Conservation (phyloP, 2,329 filamentous ascomycete genomes). For the Aspergillus sp. region DNA sequence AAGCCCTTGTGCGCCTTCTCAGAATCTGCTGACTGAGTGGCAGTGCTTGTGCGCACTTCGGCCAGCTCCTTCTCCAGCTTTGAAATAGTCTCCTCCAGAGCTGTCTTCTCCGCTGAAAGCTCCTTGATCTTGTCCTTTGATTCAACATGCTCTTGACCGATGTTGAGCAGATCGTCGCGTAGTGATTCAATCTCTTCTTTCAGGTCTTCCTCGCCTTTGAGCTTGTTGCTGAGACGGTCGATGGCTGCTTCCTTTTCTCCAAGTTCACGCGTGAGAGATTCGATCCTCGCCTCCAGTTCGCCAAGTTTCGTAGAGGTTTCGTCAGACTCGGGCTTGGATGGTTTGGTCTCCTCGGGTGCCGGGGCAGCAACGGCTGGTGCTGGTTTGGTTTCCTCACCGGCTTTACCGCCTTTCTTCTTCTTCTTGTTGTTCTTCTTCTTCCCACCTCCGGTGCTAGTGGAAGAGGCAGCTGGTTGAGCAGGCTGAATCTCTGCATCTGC, state of each 20-base stretch:
- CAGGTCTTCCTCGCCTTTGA: conserved; percentile 70
- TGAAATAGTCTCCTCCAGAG: conserved; percentile 57
- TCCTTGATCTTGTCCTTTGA: conserved; percentile 69
- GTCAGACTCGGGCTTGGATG: conserved; percentile 29
- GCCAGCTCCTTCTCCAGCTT: conserved; percentile 66
- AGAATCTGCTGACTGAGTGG: conserved; percentile 40
- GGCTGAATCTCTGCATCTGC: conserved; percentile 15
- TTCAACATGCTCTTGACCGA: conserved; percentile 78
- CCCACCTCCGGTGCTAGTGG: conserved; percentile 28
- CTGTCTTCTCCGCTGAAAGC: conserved; percentile 61
- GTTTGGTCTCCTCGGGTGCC: conserved; percentile 9
- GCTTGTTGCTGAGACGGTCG: conserved; percentile 60
- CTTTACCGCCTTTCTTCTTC: conserved; percentile 69
- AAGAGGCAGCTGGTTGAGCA: conserved; percentile 9
- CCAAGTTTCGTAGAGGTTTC: conserved; percentile 12
- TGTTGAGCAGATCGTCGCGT: conserved; percentile 67
- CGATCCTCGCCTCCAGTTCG: conserved; percentile 32
- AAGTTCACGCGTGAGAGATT: conserved; percentile 28
- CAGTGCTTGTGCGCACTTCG: conserved; percentile 45
- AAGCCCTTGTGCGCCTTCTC: conserved; percentile 50
- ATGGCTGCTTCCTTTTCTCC: conserved; percentile 64
- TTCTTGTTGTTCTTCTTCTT: conserved; percentile 83
- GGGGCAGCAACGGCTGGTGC: conserved; percentile 9
- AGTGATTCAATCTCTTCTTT: conserved; percentile 80
- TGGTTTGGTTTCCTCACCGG: conserved; percentile 31